Base-by-base conservation (phyloP, 495 filamentous ascomycete species). In the Penicillium ucsense region DNA sequence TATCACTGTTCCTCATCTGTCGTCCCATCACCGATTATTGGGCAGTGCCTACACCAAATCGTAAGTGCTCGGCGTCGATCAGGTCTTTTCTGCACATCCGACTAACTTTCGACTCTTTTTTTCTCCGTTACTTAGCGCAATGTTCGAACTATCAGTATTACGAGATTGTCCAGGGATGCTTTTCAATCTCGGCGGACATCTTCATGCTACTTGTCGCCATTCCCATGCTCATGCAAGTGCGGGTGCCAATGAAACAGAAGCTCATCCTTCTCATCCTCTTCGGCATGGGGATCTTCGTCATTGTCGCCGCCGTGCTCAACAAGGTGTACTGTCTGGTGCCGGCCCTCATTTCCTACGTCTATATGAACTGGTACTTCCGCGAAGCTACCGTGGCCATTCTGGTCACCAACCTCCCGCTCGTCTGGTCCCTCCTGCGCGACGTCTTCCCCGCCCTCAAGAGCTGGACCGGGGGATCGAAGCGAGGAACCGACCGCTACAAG, bases 311-410 rank as follows among this genome's bases (percentile, higher is more conserved):
- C 10, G 57, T 81, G 33, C 62, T 85, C 40, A 85, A 77, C 51
- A 85, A 84, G 57, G 78, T 80, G 52, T 85, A 85, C 68, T 81
- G 75, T 41, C 79, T 86, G 51, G 75, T 76, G 12, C 67, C 68
- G 2, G 50, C 54, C 4, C 60, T 73, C 6, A 67, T 76, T 46
- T 70, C 67, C 33, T 67, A 72, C 37, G 63, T 76, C 43, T 85
- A 82, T 73, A 79, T 79, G 48, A 82, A 76, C 59, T 86, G 83
- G 83, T 85, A 86, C 60, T 72, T 77, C 53, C 79, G 83, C n/a
- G 82, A 86, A 74, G 75, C 75, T 11, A 74, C 74, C 4, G 83
- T 82, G 4, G 79, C 81, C 3, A 68, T 85, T 35, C 66, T 83
- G 8, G 79, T 84, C 9, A 77, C 79, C 46, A 85, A 85, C 52